Evolutionary conservation across 2,329 filamentous ascomycete genomes (phyloP).

Genomic region (Ceratocystis destructans): DNA sequence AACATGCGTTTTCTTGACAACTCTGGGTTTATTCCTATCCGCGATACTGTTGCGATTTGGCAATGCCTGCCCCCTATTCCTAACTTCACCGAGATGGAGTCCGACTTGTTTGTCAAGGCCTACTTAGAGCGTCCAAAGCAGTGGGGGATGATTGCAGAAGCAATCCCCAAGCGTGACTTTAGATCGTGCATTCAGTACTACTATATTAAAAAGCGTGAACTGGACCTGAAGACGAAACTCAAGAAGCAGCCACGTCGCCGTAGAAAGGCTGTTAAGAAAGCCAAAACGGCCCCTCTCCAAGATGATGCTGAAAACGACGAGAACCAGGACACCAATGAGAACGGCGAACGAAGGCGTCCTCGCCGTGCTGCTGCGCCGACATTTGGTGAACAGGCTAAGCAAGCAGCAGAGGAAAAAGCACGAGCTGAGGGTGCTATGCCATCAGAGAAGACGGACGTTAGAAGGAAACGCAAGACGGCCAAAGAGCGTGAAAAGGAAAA

Average conservation of each 20-base stretch:
- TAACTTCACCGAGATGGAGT: slow-evolving; percentile 61
- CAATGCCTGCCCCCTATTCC: slow-evolving; percentile 58
- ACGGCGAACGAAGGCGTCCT: slow-evolving; percentile 46
- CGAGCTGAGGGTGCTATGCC: slow-evolving; percentile 11
- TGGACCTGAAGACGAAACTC: slow-evolving; percentile 63
- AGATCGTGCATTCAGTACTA: slow-evolving; percentile 76
- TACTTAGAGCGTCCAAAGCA: slow-evolving; percentile 69
- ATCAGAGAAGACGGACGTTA: slow-evolving; percentile 11
- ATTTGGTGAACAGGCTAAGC: slow-evolving; percentile 44
- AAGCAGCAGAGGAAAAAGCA: slow-evolving; percentile 17
- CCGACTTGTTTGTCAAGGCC: slow-evolving; percentile 55
- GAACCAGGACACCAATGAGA: slow-evolving; percentile 42
- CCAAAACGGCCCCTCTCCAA: slow-evolving; percentile 49
- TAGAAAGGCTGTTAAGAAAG: slow-evolving; percentile 44
- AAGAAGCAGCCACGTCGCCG: slow-evolving; percentile 48
- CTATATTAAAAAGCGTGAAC: slow-evolving; percentile 63
- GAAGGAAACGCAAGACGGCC: slow-evolving; percentile 22
- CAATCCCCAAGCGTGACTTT: slow-evolving; percentile 54
- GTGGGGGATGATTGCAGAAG: slow-evolving; percentile 63
- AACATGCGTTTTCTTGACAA: slow-evolving; percentile 49
- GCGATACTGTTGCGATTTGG: slow-evolving; percentile 55
- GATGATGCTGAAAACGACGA: slow-evolving; percentile 53
- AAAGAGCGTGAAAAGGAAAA: slow-evolving; percentile 37
- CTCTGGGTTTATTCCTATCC: slow-evolving; percentile 49
- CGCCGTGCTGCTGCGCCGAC: slow-evolving; percentile 55